Percentiles rank a stretch among this genome's conserved stretches.
Conservation (phyloP, 2,329 filamentous ascomycete genomes). For the Endocalyx cinctus region DNA sequence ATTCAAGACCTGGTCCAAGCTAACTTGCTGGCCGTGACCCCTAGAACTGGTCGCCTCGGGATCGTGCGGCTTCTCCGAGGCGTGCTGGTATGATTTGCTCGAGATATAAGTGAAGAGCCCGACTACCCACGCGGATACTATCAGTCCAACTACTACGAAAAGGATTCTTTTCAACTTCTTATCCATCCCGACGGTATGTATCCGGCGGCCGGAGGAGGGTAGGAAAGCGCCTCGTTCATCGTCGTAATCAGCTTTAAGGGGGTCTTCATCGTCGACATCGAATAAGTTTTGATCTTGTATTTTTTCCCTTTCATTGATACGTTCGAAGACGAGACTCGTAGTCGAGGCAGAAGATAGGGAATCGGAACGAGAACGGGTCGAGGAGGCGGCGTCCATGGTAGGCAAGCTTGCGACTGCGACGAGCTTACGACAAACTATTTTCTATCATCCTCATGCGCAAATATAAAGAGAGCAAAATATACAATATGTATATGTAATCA, state of each 20-base stretch:
- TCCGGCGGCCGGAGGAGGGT: slow-evolving; percentile 28
- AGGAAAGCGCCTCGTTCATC: slow-evolving; percentile 52
- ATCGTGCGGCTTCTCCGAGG: slow-evolving; percentile 60
- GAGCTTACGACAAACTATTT: too few relatives aligned
- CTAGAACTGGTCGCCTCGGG: slow-evolving; percentile 57
- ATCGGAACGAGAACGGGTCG: too few relatives aligned
- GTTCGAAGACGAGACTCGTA: slow-evolving; percentile 76
- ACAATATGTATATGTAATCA: too few relatives aligned
- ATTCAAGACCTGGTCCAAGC: slow-evolving; percentile 63
- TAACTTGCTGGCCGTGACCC: slow-evolving; percentile 67
- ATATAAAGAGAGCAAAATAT: too few relatives aligned
- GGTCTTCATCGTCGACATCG: slow-evolving; percentile 41
- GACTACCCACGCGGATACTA: slow-evolving; percentile 63
- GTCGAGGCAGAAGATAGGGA: slow-evolving; percentile 77
- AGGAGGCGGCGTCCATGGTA: too few relatives aligned
- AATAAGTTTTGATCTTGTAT: slow-evolving; percentile 27
- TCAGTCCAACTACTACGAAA: slow-evolving; percentile 55
- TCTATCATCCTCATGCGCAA: too few relatives aligned
- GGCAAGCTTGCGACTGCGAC: too few relatives aligned
- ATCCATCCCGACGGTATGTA: slow-evolving; percentile 57
- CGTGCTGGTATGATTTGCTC: slow-evolving; percentile 61
- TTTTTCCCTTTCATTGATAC: slow-evolving; percentile 56
- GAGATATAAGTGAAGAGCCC: slow-evolving; percentile 64
- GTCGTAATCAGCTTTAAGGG: slow-evolving; percentile 36
- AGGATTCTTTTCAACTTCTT: slow-evolving; percentile 59